These are phyloP conservation scores for Cryoendolithus antarcticus DNA, from an alignment of 2,329 filamentous ascomycete genomes.

Conservation along the genomic window DNA sequence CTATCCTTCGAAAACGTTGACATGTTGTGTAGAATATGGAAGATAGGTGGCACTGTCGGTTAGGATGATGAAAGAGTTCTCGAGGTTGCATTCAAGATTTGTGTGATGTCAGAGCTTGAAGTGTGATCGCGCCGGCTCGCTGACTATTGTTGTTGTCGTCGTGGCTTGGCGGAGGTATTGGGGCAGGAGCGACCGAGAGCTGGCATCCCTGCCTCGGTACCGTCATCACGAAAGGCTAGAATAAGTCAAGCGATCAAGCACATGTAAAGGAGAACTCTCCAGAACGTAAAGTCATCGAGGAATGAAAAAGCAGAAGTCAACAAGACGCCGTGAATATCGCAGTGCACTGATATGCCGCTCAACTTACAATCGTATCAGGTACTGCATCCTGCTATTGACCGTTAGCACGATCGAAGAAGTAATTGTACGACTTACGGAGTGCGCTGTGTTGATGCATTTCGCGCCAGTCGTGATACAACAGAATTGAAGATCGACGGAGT, in stretches of 20 bases:
- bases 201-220: too few species aligned
- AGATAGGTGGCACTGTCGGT: neutral
- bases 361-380: conserved; percentile 6
- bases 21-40: neutral
- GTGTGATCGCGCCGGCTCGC: too few species aligned
- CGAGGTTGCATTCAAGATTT: neutral
- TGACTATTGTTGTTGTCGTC: too few species aligned
- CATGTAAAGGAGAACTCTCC: neutral
- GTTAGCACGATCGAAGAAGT: conserved; percentile 6
- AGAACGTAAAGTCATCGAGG: neutral
- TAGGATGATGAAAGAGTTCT: neutral
- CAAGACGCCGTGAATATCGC: neutral
- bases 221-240: too few species aligned
- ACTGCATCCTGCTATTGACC: conserved; percentile 1
- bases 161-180: too few species aligned
- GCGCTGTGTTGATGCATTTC: too few species aligned
- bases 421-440: conserved; percentile 3
- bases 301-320: neutral
- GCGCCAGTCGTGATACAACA: too few species aligned
- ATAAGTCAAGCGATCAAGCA: too few species aligned
- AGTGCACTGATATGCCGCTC: conserved; percentile 1
- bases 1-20: neutral
- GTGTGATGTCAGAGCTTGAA: neutral
- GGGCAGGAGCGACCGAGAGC: too few species aligned
- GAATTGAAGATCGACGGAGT: too few species aligned